Evolutionary conservation across 1,284 basidiomycete genomes (phyloP).

Genomic region (Flammula alnicola): DNA sequence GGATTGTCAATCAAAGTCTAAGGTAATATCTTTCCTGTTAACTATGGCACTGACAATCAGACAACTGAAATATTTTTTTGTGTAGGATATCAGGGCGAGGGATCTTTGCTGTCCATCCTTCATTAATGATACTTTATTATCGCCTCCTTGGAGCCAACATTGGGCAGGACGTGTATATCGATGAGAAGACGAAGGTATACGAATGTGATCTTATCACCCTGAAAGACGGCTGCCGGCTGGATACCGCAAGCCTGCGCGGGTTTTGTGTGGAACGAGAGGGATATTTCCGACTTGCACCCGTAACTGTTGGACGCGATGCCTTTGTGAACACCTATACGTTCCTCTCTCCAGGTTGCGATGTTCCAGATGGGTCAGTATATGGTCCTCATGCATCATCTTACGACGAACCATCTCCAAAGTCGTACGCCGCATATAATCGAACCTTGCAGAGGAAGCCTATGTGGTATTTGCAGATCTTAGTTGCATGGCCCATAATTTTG

Average conservation of each 20-base stretch:
- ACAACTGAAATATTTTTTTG: not conserved
- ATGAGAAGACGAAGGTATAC: constrained; percentile 40
- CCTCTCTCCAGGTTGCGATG: constrained; percentile 44
- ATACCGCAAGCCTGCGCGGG: constrained; percentile 44
- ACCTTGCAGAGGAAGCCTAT: constrained; percentile 36
- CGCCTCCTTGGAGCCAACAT: constrained; percentile 50
- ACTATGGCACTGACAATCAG: not conserved
- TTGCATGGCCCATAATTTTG: constrained; percentile 44
- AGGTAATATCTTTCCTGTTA: constrained; percentile 25
- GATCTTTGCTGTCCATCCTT: constrained; percentile 45
- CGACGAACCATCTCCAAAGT: constrained; percentile 40
- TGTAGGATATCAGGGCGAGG: constrained; percentile 44
- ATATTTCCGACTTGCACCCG: constrained; percentile 42
- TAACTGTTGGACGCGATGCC: constrained; percentile 43
- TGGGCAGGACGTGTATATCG: constrained; percentile 44
- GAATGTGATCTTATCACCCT: constrained; percentile 49
- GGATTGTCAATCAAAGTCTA: constrained; percentile 49
- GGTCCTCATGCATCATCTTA: constrained; percentile 50
- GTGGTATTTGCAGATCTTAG: constrained; percentile 36
- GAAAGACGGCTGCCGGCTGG: constrained; percentile 46
- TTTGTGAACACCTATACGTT: constrained; percentile 49
- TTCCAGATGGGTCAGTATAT: constrained; percentile 42
- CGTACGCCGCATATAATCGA: constrained; percentile 44
- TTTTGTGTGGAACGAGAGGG: constrained; percentile 52
- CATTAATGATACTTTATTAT: constrained; percentile 43